These are phyloP conservation scores for maize (Zea mays) DNA, from an alignment of 176 grass and related monocot genomes.

Conservation along the genomic window Zm-B73-REFERENCE-NAM-5.0 NC_050097.1:199245001-199245500, in stretches of 20 bases:
- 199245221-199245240: conserved; percentile 20
- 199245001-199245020: conserved; percentile 71
- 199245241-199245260: conserved; percentile 35
- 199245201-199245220: conserved; percentile 63
- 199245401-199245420: too few relatives aligned
- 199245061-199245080: conserved; percentile 37
- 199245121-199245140: conserved; percentile 32
- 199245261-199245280: neutral
- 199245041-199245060: neutral
- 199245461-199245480: too few relatives aligned
- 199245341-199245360: neutral
- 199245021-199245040: conserved; percentile 53
- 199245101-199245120: neutral
- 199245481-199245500: too few relatives aligned
- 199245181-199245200: conserved; percentile 42
- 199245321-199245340: neutral
- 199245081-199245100: conserved; percentile 13
- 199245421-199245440: too few relatives aligned
- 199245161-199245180: conserved; percentile 28
- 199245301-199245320: neutral
- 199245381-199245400: conserved; percentile 8
- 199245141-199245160: conserved; percentile 10
- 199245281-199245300: conserved; percentile 12
- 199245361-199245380: conserved; percentile 31
- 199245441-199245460: too few relatives aligned